A percentile compares a stretch with the other conserved stretches of the same genome.
Evolutionary conservation across 768 basidiomycete species (phyloP).

Genomic region (Zangia roseola): DNA sequence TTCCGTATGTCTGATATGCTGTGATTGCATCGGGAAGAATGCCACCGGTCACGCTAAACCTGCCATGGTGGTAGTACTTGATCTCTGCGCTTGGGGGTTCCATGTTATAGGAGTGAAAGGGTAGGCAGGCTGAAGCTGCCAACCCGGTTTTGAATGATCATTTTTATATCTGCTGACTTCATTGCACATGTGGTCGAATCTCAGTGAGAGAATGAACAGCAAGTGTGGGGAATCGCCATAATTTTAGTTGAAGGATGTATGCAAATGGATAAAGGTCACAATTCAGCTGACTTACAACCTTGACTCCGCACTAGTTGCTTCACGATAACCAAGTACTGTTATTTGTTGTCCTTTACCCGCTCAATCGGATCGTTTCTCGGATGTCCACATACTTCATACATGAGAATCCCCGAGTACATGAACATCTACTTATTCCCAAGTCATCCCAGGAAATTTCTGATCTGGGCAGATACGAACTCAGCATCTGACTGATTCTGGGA

Average conservation of each 20-base stretch:
- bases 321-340: too few species aligned
- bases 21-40: slow-evolving; percentile 56
- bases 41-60: slow-evolving; percentile 52
- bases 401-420: not conserved
- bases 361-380: not conserved
- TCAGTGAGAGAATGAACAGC: not conserved
- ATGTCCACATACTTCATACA: not conserved
- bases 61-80: slow-evolving; percentile 54
- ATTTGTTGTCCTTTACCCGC: too few species aligned
- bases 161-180: slow-evolving; percentile 6
- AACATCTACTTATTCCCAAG: not conserved
- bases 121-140: not conserved
- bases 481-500: slow-evolving; percentile 6
- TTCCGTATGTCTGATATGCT: slow-evolving; percentile 58
- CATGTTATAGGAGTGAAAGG: slow-evolving; percentile 4
- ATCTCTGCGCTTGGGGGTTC: slow-evolving; percentile 25
- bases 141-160: not conserved
- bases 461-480: slow-evolving; percentile 8
- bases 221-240: not conserved
- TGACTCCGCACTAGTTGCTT: too few species aligned
- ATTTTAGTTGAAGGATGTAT: slow-evolving; percentile 1
- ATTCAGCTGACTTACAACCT: too few species aligned
- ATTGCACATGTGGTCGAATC: not conserved
- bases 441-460: slow-evolving; percentile 15
- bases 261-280: not conserved